Percentiles rank a stretch among this genome's conserved stretches.
phyloP scores from a whole-genome alignment of 2,329 filamentous ascomycete species.

The Arthrobotrys sinensis region DNA sequence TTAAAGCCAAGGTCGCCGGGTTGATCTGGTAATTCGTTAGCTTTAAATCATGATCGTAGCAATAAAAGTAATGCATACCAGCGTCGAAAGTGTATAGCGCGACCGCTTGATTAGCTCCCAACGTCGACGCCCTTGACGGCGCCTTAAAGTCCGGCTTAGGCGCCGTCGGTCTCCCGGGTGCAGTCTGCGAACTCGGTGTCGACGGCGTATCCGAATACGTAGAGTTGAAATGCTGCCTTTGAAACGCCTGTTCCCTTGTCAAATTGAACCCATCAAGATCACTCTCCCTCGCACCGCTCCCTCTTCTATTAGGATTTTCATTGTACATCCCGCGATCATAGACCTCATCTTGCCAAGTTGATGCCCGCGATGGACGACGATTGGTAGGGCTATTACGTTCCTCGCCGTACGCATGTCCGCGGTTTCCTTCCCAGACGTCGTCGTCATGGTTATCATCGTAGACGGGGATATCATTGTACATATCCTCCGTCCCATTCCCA shows the following conservation, averaged over 20 bases:
- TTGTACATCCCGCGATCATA: constrained; percentile 74
- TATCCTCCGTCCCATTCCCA: constrained; percentile 73
- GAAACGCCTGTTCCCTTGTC: constrained; percentile 62
- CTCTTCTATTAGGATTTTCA: constrained; percentile 60
- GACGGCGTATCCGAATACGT: constrained; percentile 63
- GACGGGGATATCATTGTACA: constrained; percentile 94
- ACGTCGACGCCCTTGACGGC: constrained; percentile 68
- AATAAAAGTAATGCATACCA: constrained; percentile 68
- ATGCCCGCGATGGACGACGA: constrained; percentile 74
- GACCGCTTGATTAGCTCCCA: constrained; percentile 82
- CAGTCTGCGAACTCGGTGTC: constrained; percentile 68
- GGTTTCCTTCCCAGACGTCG: constrained; percentile 84
- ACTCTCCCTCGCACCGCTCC: constrained; percentile 68
- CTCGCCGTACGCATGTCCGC: constrained; percentile 78
- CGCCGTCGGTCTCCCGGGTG: constrained; percentile 83
- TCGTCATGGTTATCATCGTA: constrained; percentile 89
- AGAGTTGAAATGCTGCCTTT: constrained; percentile 63
- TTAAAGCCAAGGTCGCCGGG: constrained; percentile 94
- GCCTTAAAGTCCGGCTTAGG: constrained; percentile 87
- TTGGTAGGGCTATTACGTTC: constrained; percentile 24
- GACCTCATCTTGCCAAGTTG: constrained; percentile 82
- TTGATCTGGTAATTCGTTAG: constrained; percentile 72
- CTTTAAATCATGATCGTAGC: no score
- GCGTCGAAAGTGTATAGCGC: constrained; percentile 95
- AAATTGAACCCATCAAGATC: constrained; percentile 68